Conservation (phyloP, 441 rosid species). For the Lagerstroemia fauriei region DNA sequence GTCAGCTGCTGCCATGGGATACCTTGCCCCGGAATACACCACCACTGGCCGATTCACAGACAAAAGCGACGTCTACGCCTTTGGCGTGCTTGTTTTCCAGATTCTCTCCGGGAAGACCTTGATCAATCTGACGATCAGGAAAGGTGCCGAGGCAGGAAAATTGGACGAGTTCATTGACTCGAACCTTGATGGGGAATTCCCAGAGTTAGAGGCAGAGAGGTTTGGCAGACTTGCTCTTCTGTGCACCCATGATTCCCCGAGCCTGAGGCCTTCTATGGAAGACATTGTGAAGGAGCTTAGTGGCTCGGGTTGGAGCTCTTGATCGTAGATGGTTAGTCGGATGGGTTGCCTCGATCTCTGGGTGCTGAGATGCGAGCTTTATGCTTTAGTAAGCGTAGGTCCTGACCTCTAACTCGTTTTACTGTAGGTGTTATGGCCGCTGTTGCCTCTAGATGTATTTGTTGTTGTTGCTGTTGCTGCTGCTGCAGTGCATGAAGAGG, state of each 20-base stretch:
- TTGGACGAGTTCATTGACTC: conserved; percentile 19
- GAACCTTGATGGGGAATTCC: conserved; percentile 24
- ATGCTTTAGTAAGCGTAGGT: not conserved
- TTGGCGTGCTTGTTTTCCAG: conserved; percentile 29
- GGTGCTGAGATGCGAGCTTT: not conserved
- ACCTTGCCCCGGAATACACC: conserved; percentile 28
- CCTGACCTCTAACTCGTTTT: not conserved
- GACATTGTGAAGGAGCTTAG: conserved; percentile 20
- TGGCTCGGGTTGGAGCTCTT: not conserved
- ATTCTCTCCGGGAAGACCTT: conserved; percentile 21
- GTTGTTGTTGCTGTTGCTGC: no score
- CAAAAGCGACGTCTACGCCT: conserved; percentile 24
- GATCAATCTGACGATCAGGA: not conserved
- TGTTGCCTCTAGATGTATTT: not conserved
- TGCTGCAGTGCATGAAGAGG: not conserved
- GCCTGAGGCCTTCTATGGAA: conserved; percentile 20
- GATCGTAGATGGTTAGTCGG: not conserved
- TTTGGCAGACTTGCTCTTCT: conserved; percentile 10
- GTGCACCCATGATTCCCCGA: conserved; percentile 22
- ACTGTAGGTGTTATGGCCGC: not conserved
- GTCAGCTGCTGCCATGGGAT: conserved; percentile 32
- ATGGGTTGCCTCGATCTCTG: not conserved
- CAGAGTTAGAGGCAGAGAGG: conserved; percentile 16
- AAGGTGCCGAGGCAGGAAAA: conserved; percentile 1
- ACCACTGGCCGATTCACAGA: conserved; percentile 26